Conservation (phyloP, 73 alveolate genomes). For the Paramecium biaurelia region DNA sequence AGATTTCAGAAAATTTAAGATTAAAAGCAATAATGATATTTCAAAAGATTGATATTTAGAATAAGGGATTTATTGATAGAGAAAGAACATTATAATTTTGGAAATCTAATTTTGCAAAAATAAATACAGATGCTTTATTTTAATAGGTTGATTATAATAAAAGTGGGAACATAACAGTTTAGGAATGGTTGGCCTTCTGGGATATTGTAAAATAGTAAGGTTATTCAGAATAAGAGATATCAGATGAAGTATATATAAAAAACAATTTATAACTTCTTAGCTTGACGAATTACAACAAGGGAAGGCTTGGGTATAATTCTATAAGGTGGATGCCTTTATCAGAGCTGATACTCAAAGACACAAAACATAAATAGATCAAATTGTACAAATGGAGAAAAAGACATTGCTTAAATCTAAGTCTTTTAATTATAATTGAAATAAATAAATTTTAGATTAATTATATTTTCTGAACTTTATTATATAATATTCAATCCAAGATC, state of each 20-base stretch:
- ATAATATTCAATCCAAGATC: conserved; percentile 43
- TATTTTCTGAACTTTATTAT: background rate
- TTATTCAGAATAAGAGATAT: conserved; percentile 52
- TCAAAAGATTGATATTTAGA: background rate
- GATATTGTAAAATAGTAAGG: conserved; percentile 49
- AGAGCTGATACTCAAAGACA: background rate
- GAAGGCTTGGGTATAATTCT: conserved; percentile 1
- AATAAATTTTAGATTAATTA: background rate
- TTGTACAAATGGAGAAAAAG: background rate
- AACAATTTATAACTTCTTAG: background rate
- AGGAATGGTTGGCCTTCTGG: conserved; percentile 64
- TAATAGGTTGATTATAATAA: conserved; percentile 40
- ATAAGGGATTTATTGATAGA: background rate
- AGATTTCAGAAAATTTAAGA: background rate
- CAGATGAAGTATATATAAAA: conserved; percentile 28
- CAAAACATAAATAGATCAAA: background rate
- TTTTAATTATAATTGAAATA: background rate
- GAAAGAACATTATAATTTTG: background rate
- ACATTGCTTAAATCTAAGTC: background rate
- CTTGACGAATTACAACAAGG: background rate
- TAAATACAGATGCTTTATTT: conserved; percentile 56
- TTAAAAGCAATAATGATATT: background rate
- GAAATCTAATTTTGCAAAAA: conserved; percentile 58
- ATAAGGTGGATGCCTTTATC: background rate
- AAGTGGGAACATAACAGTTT: conserved; percentile 50